Base-by-base conservation (phyloP, 805 yeast species). In the Spathaspora hagerdaliae region DNA sequence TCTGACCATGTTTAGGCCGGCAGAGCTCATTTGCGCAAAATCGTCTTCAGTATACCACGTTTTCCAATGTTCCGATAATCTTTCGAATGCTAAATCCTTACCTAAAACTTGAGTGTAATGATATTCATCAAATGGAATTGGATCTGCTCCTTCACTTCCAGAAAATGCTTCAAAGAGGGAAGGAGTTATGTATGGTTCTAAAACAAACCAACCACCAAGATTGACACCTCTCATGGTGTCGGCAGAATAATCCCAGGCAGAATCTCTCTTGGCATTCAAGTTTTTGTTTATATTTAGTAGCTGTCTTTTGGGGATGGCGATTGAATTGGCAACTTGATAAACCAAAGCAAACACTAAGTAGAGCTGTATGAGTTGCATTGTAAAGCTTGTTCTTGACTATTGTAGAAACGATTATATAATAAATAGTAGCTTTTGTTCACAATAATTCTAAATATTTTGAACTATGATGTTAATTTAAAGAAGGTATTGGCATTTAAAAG, bases 181-280 rank as follows among this genome's bases (percentile, higher is more conserved):
- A 4, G 96, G 96, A 1, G 89, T 85, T 59, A 89, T 89, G 64
- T 75, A 87, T 2, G 96, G 89, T 65, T 88, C 96, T 37, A 88
- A 66, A 2, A 89, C 88, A 40, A 89, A 74, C 96, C 96, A 89
- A 36, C 96, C 95, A 51, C 96, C 96, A 31, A 89, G 65, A 58
- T 85, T 84, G 42, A 89, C 89, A 56, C 96, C 96, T 35, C 75
- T 61, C 31, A 78, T 63, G 45, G 60, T 63, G 27, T 64, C 63
- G 36, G 57, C 61, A 33, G 58, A 52, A 51, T 64, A 69, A 58
- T 69, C 71, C 57, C 61, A 65, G 27, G 43, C 43, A 3, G 48
- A 52, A 15, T 56, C 55, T 31, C 46, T 51, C 38, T 59, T 58
- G 31, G 53, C 5, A 19, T 19, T 19, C 24, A 19, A 19, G 5